Evolutionary conservation across 2,329 filamentous ascomycete genomes (phyloP).

Genomic region (Colletotrichum sp.): DNA sequence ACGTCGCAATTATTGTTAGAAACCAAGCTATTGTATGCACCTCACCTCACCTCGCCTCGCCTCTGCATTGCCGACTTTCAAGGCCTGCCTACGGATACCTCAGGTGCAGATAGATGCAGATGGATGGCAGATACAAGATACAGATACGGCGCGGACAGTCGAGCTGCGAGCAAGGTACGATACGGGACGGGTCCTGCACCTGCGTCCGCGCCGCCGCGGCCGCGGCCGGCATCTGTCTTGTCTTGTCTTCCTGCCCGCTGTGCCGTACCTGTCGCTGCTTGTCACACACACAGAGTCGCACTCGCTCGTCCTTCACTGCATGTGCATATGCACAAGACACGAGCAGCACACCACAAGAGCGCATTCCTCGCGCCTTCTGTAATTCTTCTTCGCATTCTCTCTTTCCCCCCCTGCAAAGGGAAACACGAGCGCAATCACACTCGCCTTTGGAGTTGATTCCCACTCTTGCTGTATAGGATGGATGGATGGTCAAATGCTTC

Average conservation of each 20-base stretch:
- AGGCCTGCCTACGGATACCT: neutral
- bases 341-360: neutral
- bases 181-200: slow-evolving; percentile 9
- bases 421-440: neutral
- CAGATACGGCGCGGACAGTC: neutral
- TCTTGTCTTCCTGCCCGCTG: neutral
- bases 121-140: neutral
- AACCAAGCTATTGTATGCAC: neutral
- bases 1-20: neutral
- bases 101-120: neutral
- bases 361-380: slow-evolving; percentile 16
- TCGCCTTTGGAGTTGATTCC: neutral
- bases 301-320: slow-evolving; percentile 6
- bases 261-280: neutral
- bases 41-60: neutral
- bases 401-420: neutral
- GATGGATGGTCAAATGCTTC: neutral
- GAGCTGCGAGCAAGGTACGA: neutral
- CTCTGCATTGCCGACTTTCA: neutral
- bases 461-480: neutral
- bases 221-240: slow-evolving; percentile 6
- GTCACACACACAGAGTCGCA: neutral
- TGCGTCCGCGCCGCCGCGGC: slow-evolving; percentile 1
- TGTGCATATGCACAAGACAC: slow-evolving; percentile 12
- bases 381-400: slow-evolving; percentile 13